A percentile compares a stretch with the other conserved stretches of the same genome.
Evolutionary conservation across 257 asterid species (phyloP).

Genomic region (Handroanthus guayacan): DNA sequence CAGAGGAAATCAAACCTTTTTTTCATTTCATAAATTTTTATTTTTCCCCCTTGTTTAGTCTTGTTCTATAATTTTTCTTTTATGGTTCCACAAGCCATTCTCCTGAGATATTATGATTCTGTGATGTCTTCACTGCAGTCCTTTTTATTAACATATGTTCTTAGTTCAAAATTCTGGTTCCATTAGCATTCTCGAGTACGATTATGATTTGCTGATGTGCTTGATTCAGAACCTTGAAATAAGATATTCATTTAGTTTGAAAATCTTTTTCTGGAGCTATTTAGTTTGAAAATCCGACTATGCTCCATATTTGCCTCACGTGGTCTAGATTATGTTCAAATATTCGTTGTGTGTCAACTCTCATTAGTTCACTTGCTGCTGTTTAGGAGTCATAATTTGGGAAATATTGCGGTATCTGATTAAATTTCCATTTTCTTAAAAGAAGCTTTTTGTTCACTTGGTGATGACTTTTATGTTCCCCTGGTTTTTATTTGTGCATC

Average conservation of each 20-base stretch:
- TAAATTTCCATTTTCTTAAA: neutral
- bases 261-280: neutral
- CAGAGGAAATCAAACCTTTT: neutral
- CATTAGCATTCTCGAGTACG: neutral
- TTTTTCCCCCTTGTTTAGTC: neutral
- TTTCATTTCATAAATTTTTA: slow-evolving; percentile 4
- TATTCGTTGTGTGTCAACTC: neutral
- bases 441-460: neutral
- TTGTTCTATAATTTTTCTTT: neutral
- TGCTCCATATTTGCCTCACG: neutral
- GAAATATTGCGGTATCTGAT: slow-evolving; percentile 24
- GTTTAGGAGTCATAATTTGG: neutral
- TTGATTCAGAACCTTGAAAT: slow-evolving; percentile 5
- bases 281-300: neutral
- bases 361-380: slow-evolving; percentile 9
- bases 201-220: neutral
- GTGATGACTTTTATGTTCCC: slow-evolving; percentile 6
- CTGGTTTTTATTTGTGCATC: slow-evolving; percentile 38
- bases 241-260: neutral
- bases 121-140: neutral
- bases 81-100: slow-evolving; percentile 9
- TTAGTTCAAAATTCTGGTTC: slow-evolving; percentile 1
- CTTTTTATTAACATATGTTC: slow-evolving; percentile 10
- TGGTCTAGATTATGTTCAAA: neutral
- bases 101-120: neutral